Base-by-base conservation (phyloP, 2,329 filamentous ascomycete genomes). In the Aspergillus sp. region DNA sequence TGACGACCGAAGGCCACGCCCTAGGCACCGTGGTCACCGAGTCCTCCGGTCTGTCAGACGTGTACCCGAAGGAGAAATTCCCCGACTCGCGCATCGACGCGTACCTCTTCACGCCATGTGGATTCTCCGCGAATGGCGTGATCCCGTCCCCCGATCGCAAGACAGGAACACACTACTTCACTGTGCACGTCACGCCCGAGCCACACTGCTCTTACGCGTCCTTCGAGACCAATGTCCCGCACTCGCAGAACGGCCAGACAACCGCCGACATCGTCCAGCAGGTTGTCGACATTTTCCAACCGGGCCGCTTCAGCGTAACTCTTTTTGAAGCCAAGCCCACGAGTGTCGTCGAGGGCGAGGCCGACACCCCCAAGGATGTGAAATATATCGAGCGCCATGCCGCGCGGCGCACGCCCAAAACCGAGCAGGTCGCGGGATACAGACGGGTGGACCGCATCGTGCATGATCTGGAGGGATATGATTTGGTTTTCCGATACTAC, bases 221-320 rank as follows among this genome's bases (percentile, higher is more conserved):
- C 2, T 98, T 98, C 65, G 93, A 98, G 76, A 97, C 93, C 57
- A 98, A 97, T 60, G 91, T 98, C 3, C 93, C 93, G 1, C 86
- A 89, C 22, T 84, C 83, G 4, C 89, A 95, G 72, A 88, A 82
- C 48, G 90, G 90, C 13, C 86, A 90, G 53, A 86, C 90, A 65
- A 96, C 91, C 0, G 83, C 84, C 22, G 91, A 95, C 55, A 85
- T 97, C 51, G 86, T 98, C 53, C 84, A 95, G 68, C 89, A 96
- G 56, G 93, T 97, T 1, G 90, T 97, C 41, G 79, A 82, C 54
- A 98, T 98, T 64, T 98, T 98, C 81, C 89, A 90, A 66, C 93
- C 93, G 0, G 91, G 91, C n/a, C 86, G 91, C 46, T 98, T 98
- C 78, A 95, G 87, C 61, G 88, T 98, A 49, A 98, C 93, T 1